A percentile compares a stretch with the other conserved stretches of the same genome.
These are phyloP conservation scores for Camelina sativa DNA, from an alignment of 345 rosid species.

Conservation along the genomic window DNA sequence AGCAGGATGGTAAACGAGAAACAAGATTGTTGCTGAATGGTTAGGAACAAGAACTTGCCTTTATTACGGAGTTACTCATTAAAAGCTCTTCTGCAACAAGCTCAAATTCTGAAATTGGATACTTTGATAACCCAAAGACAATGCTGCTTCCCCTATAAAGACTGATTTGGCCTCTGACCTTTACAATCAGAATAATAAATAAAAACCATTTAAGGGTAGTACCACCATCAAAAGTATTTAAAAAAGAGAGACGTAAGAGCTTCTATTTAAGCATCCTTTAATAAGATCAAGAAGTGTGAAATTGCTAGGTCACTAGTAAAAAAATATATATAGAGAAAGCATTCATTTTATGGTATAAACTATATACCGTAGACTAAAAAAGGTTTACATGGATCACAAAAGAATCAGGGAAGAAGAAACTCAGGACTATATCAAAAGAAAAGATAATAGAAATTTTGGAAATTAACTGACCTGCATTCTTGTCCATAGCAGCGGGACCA, in stretches of 20 bases:
- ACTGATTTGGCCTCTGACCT: constrained; percentile 98
- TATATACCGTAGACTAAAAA: background rate
- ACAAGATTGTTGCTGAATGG: constrained; percentile 14
- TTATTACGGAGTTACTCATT: constrained; percentile 94
- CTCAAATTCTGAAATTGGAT: constrained; percentile 96
- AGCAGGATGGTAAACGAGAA: constrained; percentile 13
- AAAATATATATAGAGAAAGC: constrained; percentile 13
- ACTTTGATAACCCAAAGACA: constrained; percentile 81
- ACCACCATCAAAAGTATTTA: constrained; percentile 5
- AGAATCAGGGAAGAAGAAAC: constrained; percentile 24
- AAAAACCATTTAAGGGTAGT: constrained; percentile 3
- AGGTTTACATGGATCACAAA: constrained; percentile 15
- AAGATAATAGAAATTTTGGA: too few relatives aligned
- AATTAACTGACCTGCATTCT: too few relatives aligned
- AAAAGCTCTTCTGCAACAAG: constrained; percentile 96
- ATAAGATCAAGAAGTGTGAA: background rate
- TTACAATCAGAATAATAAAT: constrained; percentile 36
- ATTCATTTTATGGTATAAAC: constrained; percentile 2
- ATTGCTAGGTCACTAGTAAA: constrained; percentile 13
- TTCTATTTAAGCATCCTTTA: constrained; percentile 22
- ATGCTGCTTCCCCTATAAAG: constrained; percentile 84
- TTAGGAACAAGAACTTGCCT: constrained; percentile 58
- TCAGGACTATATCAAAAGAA: too few relatives aligned
- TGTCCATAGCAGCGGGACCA: too few relatives aligned
- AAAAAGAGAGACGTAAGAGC: constrained; percentile 30